phyloP scores from a whole-genome alignment of 208 protist species.

The Porcisia hertigi region DNA sequence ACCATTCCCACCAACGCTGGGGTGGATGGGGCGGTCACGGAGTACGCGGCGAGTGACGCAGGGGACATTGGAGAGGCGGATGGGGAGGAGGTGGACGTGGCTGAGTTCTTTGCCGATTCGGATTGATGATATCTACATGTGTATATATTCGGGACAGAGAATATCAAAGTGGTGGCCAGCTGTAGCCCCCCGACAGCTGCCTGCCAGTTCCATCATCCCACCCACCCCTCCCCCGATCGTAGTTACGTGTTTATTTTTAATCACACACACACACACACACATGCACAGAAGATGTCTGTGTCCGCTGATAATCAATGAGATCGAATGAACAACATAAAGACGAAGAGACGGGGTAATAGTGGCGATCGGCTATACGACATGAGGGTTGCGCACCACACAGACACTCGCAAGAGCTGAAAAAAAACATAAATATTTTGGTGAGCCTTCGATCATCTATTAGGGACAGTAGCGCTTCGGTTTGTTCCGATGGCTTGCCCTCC shows the following conservation, averaged over 20 bases:
- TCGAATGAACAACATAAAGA: too few relatives aligned
- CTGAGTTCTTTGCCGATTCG: constrained; percentile 60
- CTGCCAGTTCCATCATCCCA: too few relatives aligned
- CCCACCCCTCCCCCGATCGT: not conserved
- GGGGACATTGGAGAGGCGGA: constrained; percentile 15
- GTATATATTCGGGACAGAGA: too few relatives aligned
- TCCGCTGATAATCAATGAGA: too few relatives aligned
- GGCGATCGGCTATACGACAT: too few relatives aligned
- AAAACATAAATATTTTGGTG: not conserved
- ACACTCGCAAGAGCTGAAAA: not conserved
- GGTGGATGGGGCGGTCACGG: constrained; percentile 5
- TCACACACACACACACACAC: too few relatives aligned
- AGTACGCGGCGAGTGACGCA: not conserved
- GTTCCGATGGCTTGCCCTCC: too few relatives aligned
- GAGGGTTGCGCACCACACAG: not conserved
- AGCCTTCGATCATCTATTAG: not conserved
- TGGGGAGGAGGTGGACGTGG: constrained; percentile 39
- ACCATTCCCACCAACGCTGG: not conserved
- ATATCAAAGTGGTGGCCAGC: not conserved
- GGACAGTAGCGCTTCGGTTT: not conserved
- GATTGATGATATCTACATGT: constrained; percentile 25
- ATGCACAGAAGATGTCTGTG: too few relatives aligned
- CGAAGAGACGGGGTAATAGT: too few relatives aligned
- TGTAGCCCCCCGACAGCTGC: not conserved
- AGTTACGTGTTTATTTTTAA: not conserved